Evolutionary conservation across 2,329 filamentous ascomycete genomes (phyloP), one percentile per base, ranked within the genome.

Genomic region (Neonectria punicea): DNA sequence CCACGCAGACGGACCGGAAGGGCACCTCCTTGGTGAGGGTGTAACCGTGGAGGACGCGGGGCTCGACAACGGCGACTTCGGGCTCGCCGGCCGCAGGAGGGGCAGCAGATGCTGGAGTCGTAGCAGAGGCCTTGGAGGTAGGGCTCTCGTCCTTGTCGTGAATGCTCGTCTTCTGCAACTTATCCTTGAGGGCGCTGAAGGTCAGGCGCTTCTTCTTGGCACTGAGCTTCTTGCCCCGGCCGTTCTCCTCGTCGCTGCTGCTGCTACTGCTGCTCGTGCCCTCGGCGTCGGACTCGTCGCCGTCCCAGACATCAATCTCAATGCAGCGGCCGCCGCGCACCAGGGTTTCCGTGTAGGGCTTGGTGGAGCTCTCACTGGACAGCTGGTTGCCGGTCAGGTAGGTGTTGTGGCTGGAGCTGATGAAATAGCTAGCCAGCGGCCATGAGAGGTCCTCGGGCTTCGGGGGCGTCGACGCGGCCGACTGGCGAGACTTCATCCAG

Each of bases 241-340:
- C 71, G 7, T 76, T 73, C 47, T 82, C 79, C 16, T 92, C 90
- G 18, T 89, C 80, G 59, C 78, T 82, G 57, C 79, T 80, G 58
- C 78, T 82, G 85, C 78, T 91, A 84, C 70, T 72, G 32, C 66
- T 73, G 39, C 71, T 73, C 11, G 71, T 73, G 2, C 66, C 69
- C 55, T 79, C 89, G 76, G 82, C 92, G 86, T 78, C 92, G 74
- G 74, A 93, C 74, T 94, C 91, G 61, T 92, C 89, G 46, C 94
- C 94, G 77, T 98, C 93, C 94, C 94, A 98, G 73, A 96, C 97
- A 75, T 98, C 94, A 65, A 98, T 93, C 81, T 98, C 94, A 64
- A 98, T 90, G 79, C 94, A 98, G 18, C 94, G 90, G 73, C 94
- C 97, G 2, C 93, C 94, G 56, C 93, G 89, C 71, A 93, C 87